Conservation (phyloP, 495 filamentous ascomycete species). For the Aspergillus funiculosus region DNA sequence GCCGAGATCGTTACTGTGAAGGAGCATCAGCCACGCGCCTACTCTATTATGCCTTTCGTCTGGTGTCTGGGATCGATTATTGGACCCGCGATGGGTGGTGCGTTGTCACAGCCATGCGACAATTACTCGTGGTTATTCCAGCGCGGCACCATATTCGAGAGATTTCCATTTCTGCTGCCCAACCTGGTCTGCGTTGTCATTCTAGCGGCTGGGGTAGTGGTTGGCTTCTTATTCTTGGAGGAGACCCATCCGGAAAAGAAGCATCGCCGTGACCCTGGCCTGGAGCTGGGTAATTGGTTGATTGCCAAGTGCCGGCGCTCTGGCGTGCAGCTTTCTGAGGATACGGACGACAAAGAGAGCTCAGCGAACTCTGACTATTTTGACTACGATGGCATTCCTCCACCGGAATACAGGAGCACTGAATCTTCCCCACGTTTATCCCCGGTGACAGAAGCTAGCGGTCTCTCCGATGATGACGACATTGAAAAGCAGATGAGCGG, state of each 20-base stretch:
- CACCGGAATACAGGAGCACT: constrained; percentile 60
- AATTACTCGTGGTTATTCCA: constrained; percentile 74
- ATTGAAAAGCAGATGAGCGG: constrained; percentile 36
- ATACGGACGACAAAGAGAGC: constrained; percentile 25
- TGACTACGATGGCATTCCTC: constrained; percentile 51
- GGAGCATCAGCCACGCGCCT: constrained; percentile 86
- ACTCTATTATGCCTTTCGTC: constrained; percentile 94
- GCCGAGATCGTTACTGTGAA: constrained; percentile 87
- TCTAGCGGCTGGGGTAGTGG: constrained; percentile 68
- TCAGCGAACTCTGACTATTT: constrained; percentile 45
- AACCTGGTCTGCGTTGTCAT: constrained; percentile 84
- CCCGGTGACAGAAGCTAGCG: constrained; percentile 34
- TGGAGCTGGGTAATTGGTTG: constrained; percentile 72
- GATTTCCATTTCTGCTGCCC: constrained; percentile 85
- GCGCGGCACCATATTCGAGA: constrained; percentile 69
- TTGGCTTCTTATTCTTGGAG: constrained; percentile 87
- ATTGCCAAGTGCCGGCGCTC: constrained; percentile 45
- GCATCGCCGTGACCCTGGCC: constrained; percentile 64
- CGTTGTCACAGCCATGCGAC: constrained; percentile 76
- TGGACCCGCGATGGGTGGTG: constrained; percentile 84
- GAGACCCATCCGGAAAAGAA: constrained; percentile 90
- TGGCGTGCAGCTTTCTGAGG: constrained; percentile 31
- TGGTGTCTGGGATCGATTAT: constrained; percentile 94
- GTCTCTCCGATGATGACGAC: constrained; percentile 34
- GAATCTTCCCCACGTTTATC: constrained; percentile 56